Evolutionary conservation across 495 filamentous ascomycete species (phyloP), one percentile per base, ranked within the genome.

Genomic region (Penicillium maclennaniae): DNA sequence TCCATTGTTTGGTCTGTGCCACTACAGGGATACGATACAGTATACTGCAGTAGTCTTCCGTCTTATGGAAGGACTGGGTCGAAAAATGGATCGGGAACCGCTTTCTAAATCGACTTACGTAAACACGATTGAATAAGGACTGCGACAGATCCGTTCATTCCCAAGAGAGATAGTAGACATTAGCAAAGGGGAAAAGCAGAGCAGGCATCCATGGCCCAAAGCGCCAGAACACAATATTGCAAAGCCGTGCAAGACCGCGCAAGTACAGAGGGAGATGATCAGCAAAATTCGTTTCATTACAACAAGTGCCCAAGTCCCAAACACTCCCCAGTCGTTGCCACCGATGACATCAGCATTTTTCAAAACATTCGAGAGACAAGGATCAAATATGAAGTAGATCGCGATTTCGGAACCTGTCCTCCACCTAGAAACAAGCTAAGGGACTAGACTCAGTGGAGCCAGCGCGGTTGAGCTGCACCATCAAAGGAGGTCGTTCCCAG

Each of bases 401-500:
- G 5, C 23, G 5, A 23, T 23, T 2, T 23, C 23, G 5, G 23
- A 23, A 23, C 23, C 2, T 2, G 23, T 23, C 23, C 23, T 23
- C 2, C 23, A 23, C 23, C 23, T 2, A 2, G 5, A 23, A 2
- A 2, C 5, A 23, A 5, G 23, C 10, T 12, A 31, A 31, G 27
- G 27, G 27, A 12, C 9, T 19, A 7, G 1, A 39, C 14, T n/a
- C 14, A 6, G 3, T 39, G 10, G 25, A 8, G n/a, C 43, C 54
- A 6, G 44, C 48, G 3, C 54, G 48, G 21, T 27, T 41, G 5
- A 62, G 45, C 49, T 56, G 53, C 7, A 60, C 31, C 49, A 41
- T 49, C 23, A 63, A 42, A 6, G 26, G 36, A 8, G 57, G 53
- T 10, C 65, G 67, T 10, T 60, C 59, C 68, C 68, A 71, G 12